phyloP scores from a whole-genome alignment of 331 rosid genomes.

The Spiraea crenata region DNA sequence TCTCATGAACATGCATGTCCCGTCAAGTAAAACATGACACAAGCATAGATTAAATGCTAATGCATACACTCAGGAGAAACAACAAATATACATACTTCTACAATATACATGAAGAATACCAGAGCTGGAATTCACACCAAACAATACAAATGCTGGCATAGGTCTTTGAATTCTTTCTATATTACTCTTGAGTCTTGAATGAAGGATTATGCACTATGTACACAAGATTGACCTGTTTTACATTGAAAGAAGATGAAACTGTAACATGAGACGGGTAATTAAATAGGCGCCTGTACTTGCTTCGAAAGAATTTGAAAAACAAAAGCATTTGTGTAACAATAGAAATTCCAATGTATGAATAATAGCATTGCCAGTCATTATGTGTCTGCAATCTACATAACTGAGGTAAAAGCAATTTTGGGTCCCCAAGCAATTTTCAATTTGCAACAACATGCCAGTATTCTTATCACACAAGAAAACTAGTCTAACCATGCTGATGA shows the following conservation, averaged over 20 bases:
- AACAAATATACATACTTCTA: neutral
- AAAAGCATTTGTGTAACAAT: no score
- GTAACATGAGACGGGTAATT: no score
- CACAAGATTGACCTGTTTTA: no score
- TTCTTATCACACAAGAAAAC: slow-evolving; percentile 2
- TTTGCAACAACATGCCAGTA: neutral
- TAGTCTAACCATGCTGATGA: neutral
- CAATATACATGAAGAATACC: neutral
- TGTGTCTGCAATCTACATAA: neutral
- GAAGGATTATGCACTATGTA: no score
- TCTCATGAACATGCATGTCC: neutral
- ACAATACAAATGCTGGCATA: no score
- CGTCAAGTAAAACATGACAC: neutral
- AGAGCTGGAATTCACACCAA: neutral
- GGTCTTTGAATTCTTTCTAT: no score
- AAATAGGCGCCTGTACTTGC: no score
- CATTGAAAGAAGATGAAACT: no score
- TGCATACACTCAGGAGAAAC: neutral
- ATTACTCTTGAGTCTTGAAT: no score
- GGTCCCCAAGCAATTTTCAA: neutral
- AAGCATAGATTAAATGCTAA: neutral
- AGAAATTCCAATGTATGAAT: neutral
- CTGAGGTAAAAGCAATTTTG: neutral
- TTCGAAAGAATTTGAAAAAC: no score
- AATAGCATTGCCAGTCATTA: neutral